These are phyloP conservation scores for Adenanthera pavonina DNA, from an alignment of 306 rosid species.

Conservation along the genomic window DNA sequence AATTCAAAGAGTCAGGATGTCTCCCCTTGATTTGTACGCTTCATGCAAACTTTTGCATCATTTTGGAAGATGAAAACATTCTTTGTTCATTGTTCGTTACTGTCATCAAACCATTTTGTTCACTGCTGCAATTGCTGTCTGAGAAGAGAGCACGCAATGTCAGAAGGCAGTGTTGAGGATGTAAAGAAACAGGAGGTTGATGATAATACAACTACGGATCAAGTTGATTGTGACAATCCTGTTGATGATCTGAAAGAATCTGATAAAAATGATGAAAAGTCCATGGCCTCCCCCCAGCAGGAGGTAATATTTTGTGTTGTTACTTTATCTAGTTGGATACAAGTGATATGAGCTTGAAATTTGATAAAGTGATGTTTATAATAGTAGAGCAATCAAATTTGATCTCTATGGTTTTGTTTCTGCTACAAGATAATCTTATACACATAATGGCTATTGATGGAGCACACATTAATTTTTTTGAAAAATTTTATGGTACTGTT, in stretches of 20 bases:
- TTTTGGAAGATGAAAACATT: conserved; percentile 1
- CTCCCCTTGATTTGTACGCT: background rate
- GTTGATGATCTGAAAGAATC: conserved; percentile 53
- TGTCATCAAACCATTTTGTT: conserved; percentile 27
- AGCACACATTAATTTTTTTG: background rate
- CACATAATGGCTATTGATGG: background rate
- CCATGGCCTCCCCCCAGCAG: conserved; percentile 75
- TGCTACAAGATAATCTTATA: conserved; percentile 4
- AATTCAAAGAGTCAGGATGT: background rate
- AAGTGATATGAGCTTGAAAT: background rate
- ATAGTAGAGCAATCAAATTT: conserved; percentile 2
- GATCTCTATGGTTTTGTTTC: background rate
- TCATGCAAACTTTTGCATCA: background rate
- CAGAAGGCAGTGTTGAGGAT: conserved; percentile 54
- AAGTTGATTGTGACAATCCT: conserved; percentile 50
- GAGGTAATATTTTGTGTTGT: conserved; percentile 59
- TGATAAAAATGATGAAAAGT: conserved; percentile 47
- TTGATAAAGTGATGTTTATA: background rate
- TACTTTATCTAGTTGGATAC: background rate
- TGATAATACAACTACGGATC: conserved; percentile 49
- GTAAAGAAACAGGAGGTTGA: conserved; percentile 58
- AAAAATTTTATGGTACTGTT: background rate
- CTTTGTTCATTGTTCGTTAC: background rate
- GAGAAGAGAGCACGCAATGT: conserved; percentile 55
- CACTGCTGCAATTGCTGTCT: conserved; percentile 22